Percentiles rank a stretch among this genome's conserved stretches.
Conservation (phyloP, 2,329 filamentous ascomycete genomes). For the Colletotrichum tabaci region DNA sequence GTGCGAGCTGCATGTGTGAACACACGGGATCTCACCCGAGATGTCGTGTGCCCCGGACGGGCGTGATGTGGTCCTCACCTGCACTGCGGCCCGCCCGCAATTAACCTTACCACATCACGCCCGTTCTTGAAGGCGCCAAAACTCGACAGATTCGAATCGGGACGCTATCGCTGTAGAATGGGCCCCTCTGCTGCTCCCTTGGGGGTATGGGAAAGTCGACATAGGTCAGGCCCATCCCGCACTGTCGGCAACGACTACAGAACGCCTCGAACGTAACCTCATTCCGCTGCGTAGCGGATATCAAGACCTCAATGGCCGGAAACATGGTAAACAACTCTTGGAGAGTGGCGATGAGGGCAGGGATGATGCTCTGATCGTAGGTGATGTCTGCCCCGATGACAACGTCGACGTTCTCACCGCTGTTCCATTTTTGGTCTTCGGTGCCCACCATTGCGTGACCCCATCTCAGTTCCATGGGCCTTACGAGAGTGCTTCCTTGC, state of each 20-base stretch:
- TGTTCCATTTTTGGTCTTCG: slow-evolving; percentile 69
- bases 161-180: slow-evolving; percentile 74
- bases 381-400: slow-evolving; percentile 85
- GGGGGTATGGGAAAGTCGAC: slow-evolving; percentile 59
- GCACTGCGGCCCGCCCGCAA: neutral
- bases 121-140: slow-evolving; percentile 28
- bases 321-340: slow-evolving; percentile 72
- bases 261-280: slow-evolving; percentile 78
- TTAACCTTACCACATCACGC: slow-evolving; percentile 25
- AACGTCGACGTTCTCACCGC: slow-evolving; percentile 67
- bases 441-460: slow-evolving; percentile 71
- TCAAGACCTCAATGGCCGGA: slow-evolving; percentile 71
- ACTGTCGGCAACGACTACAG: slow-evolving; percentile 68
- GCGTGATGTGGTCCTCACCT: neutral
- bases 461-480: slow-evolving; percentile 74
- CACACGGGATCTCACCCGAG: neutral
- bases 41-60: neutral
- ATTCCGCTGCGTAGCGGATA: slow-evolving; percentile 81
- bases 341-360: slow-evolving; percentile 76
- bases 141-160: slow-evolving; percentile 69
- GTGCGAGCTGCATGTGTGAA: slow-evolving; percentile 14
- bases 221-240: slow-evolving; percentile 59
- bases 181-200: slow-evolving; percentile 66
- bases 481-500: slow-evolving; percentile 60
- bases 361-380: slow-evolving; percentile 77